A percentile compares a stretch with the other conserved stretches of the same genome.
These are phyloP conservation scores for Candida sp. DNA, from an alignment of 1,139 yeast genomes.

Conservation along the genomic window DNA sequence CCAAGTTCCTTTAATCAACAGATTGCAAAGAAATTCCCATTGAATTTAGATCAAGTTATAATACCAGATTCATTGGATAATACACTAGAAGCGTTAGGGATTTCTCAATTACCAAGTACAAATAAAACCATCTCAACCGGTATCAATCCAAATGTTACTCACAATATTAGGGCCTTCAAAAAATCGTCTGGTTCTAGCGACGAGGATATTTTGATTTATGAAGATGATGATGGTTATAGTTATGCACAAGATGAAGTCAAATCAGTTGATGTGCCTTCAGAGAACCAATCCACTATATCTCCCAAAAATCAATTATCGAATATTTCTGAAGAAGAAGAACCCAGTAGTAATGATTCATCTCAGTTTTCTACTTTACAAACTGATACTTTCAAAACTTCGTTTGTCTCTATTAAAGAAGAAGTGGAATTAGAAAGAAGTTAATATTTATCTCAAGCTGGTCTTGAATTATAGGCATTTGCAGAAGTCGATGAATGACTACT, in stretches of 20 bases:
- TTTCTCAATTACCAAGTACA: conserved; percentile 2
- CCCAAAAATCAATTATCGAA: conserved; percentile 6
- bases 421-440: background rate
- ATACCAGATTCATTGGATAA: background rate
- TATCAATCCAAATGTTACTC: conserved; percentile 1
- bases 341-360: background rate
- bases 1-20: background rate
- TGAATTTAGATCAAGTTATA: background rate
- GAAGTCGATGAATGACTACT: no score
- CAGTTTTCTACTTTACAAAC: background rate
- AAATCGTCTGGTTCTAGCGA: background rate
- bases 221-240: conserved; percentile 16
- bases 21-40: background rate
- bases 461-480: background rate
- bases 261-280: background rate
- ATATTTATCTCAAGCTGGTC: background rate
- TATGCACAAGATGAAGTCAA: conserved; percentile 8
- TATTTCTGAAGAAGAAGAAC: conserved; percentile 10
- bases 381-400: conserved; percentile 2
- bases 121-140: conserved; percentile 1
- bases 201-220: conserved; percentile 6
- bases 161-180: background rate
- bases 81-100: background rate
- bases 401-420: background rate
- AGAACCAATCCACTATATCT: background rate